These are phyloP conservation scores for Aspergillus fijiensis DNA, from an alignment of 2,329 filamentous ascomycete genomes.

Conservation along the genomic window DNA sequence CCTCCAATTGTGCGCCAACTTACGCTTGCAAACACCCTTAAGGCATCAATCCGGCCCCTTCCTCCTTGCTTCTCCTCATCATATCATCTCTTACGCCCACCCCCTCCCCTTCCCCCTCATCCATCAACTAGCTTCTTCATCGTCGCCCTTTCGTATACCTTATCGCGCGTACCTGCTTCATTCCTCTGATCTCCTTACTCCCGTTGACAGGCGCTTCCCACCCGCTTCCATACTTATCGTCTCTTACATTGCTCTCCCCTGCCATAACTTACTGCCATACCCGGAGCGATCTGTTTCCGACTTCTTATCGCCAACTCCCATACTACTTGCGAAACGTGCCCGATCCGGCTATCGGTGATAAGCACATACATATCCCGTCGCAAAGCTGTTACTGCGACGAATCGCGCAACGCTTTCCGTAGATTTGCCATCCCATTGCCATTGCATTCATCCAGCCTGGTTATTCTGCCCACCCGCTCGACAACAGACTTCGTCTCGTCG, in stretches of 20 bases:
- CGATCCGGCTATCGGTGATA: slow-evolving; percentile 31
- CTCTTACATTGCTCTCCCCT: not conserved
- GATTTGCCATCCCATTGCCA: not conserved
- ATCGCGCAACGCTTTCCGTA: not conserved
- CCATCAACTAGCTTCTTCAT: not conserved
- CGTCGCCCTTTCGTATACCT: slow-evolving; percentile 3
- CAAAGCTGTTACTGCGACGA: not conserved
- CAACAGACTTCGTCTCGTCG: not conserved
- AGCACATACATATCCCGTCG: slow-evolving; percentile 10
- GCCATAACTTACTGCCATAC: not conserved
- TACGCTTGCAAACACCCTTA: slow-evolving; percentile 24
- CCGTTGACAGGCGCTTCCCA: slow-evolving; percentile 8
- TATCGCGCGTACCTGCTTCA: slow-evolving; percentile 5
- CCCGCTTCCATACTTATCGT: slow-evolving; percentile 5
- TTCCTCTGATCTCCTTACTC: slow-evolving; percentile 20
- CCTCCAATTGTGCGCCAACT: slow-evolving; percentile 16
- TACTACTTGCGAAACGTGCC: slow-evolving; percentile 10
- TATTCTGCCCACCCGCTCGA: not conserved
- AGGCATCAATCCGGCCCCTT: slow-evolving; percentile 26
- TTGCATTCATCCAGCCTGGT: not conserved
- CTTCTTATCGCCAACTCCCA: slow-evolving; percentile 3
- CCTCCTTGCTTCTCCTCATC: slow-evolving; percentile 21
- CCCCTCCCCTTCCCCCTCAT: too few species aligned
- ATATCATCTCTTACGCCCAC: slow-evolving; percentile 9
- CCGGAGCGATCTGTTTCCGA: slow-evolving; percentile 6